phyloP scores from a whole-genome alignment of 2,329 filamentous ascomycete genomes.

The Fusarium sp. region DNA sequence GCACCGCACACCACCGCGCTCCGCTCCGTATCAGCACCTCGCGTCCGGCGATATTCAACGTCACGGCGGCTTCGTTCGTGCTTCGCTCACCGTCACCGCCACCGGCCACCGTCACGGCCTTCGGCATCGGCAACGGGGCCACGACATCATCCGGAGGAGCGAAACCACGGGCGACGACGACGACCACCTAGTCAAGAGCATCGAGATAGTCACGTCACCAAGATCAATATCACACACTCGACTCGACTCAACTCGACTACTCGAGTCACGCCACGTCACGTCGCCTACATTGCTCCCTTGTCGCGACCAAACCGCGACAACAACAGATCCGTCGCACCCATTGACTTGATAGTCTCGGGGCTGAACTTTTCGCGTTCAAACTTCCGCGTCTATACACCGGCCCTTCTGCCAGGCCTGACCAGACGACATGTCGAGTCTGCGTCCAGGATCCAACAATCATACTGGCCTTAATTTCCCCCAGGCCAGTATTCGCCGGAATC shows the following conservation, averaged over 20 bases:
- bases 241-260: constrained; percentile 11
- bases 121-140: constrained; percentile 40
- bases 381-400: constrained; percentile 31
- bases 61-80: constrained; percentile 36
- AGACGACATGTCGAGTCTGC: constrained; percentile 62
- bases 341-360: constrained; percentile 9
- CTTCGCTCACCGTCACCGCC: constrained; percentile 38
- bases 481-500: constrained; percentile 62
- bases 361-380: constrained; percentile 26
- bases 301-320: constrained; percentile 29
- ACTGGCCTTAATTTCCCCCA: constrained; percentile 66
- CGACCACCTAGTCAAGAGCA: constrained; percentile 31
- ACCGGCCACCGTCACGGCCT: constrained; percentile 40
- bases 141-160: constrained; percentile 30
- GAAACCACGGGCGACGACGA: constrained; percentile 32
- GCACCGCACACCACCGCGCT: constrained; percentile 43
- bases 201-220: constrained; percentile 28
- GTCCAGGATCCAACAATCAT: constrained; percentile 65
- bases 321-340: constrained; percentile 26
- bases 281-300: constrained; percentile 24
- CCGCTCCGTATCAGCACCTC: constrained; percentile 44
- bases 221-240: constrained; percentile 10
- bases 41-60: constrained; percentile 40
- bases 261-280: constrained; percentile 42
- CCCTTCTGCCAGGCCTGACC: constrained; percentile 40